These are phyloP conservation scores for Calonectria leucothoes DNA, from an alignment of 2,329 filamentous ascomycete genomes.

Conservation along the genomic window DNA sequence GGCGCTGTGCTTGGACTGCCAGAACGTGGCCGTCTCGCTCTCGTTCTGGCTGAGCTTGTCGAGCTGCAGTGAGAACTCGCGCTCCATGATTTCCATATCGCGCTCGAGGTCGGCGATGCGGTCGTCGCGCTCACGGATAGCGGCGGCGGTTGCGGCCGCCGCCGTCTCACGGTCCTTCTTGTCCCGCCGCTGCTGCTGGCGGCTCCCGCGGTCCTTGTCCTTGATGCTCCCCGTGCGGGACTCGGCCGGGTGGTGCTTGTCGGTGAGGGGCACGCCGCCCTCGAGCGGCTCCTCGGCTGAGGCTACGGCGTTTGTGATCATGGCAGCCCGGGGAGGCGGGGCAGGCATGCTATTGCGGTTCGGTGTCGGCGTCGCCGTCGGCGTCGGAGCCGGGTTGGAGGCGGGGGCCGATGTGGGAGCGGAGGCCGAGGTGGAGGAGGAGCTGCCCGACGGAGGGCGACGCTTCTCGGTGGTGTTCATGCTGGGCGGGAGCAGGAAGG, in stretches of 20 bases:
- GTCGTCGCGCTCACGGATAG: conserved; percentile 60
- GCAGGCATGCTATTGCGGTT: conserved; percentile 45
- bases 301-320: conserved; percentile 36
- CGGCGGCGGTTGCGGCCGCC: conserved; percentile 32
- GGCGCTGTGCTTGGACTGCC: conserved; percentile 66
- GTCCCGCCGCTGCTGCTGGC: conserved; percentile 35
- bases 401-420: conserved; percentile 34
- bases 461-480: conserved; percentile 60
- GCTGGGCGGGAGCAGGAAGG: neutral
- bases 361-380: conserved; percentile 1
- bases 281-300: conserved; percentile 41
- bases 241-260: conserved; percentile 32
- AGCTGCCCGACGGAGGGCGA: conserved; percentile 48
- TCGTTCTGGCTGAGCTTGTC: conserved; percentile 65
- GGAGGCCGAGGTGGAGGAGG: conserved; percentile 26
- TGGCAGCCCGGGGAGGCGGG: conserved; percentile 45
- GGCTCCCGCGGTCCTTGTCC: conserved; percentile 39
- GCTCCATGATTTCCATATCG: conserved; percentile 64
- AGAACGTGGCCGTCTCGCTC: conserved; percentile 66
- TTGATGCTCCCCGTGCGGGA: conserved; percentile 49
- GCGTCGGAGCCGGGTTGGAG: conserved; percentile 39
- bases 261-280: conserved; percentile 37
- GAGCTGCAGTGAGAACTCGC: conserved; percentile 64
- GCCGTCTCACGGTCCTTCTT: conserved; percentile 36
- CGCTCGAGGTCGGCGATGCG: conserved; percentile 64